Percentiles rank a stretch among this genome's conserved stretches.
Conservation (phyloP, 768 basidiomycete species). For the Boletus vermiculosoides region DNA sequence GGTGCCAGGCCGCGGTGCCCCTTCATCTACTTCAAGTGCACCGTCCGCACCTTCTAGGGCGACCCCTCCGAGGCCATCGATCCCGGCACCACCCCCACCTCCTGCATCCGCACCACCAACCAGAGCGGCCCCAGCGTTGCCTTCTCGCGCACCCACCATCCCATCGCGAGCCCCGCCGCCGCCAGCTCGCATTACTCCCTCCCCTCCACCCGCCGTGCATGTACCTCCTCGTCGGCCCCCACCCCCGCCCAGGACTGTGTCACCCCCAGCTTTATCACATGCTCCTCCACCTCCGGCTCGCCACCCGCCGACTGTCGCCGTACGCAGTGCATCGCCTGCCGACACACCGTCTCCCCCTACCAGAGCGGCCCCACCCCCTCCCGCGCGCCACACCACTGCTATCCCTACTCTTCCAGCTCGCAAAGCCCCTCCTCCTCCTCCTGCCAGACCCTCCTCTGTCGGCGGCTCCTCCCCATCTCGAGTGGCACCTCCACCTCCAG, state of each 20-base stretch:
- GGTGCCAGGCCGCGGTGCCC: conserved; percentile 51
- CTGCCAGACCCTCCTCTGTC: conserved; percentile 40
- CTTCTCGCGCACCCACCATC: conserved; percentile 42
- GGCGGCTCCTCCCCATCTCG: conserved; percentile 29
- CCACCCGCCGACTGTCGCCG: conserved; percentile 27
- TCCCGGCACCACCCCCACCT: conserved; percentile 35
- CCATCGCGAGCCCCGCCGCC: conserved; percentile 46
- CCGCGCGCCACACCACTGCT: conserved; percentile 23
- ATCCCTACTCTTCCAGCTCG: conserved; percentile 30
- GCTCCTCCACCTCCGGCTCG: conserved; percentile 29
- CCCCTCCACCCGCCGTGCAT: conserved; percentile 23
- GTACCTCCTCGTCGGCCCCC: conserved; percentile 32
- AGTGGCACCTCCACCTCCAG: conserved; percentile 40
- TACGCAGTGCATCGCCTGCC: conserved; percentile 25
- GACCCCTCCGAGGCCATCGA: conserved; percentile 30
- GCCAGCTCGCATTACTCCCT: conserved; percentile 36
- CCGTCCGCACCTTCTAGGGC: conserved; percentile 31
- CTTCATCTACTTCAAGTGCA: conserved; percentile 29
- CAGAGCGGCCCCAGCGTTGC: conserved; percentile 37
- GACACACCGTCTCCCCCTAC: conserved; percentile 10
- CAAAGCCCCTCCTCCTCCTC: conserved; percentile 44
- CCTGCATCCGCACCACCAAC: conserved; percentile 33
- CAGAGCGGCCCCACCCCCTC: conserved; percentile 26
- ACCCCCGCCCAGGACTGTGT: conserved; percentile 31
- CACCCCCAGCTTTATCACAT: conserved; percentile 29